Conservation (phyloP, 2,329 filamentous ascomycete genomes). For the Alternaria infectoria region DNA sequence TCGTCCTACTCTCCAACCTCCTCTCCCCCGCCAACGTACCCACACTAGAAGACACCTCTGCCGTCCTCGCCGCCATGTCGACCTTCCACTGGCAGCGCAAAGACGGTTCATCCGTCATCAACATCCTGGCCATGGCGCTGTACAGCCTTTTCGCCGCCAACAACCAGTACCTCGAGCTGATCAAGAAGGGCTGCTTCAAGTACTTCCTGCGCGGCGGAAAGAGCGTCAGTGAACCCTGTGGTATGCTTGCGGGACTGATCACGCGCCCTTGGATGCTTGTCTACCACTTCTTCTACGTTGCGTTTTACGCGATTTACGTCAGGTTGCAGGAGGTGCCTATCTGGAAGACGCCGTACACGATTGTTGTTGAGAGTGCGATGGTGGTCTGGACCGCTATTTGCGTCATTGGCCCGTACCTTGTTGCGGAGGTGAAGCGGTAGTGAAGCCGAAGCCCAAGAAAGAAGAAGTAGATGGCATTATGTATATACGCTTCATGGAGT, state of each 20-base stretch:
- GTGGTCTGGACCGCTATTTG: slow-evolving; percentile 82
- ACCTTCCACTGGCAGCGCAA: slow-evolving; percentile 90
- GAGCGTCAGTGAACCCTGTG: slow-evolving; percentile 78
- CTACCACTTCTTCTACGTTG: slow-evolving; percentile 94
- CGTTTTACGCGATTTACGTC: slow-evolving; percentile 85
- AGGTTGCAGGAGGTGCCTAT: slow-evolving; percentile 56
- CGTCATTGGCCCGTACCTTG: slow-evolving; percentile 84
- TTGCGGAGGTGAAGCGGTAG: slow-evolving; percentile 64
- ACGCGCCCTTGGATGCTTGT: slow-evolving; percentile 78
- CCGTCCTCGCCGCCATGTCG: slow-evolving; percentile 72
- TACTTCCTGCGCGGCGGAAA: slow-evolving; percentile 83
- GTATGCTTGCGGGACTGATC: slow-evolving; percentile 82
- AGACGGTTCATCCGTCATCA: slow-evolving; percentile 83
- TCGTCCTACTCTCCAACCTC: slow-evolving; percentile 75
- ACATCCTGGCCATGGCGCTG: slow-evolving; percentile 94
- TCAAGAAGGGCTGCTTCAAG: slow-evolving; percentile 88
- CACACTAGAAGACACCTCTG: slow-evolving; percentile 68
- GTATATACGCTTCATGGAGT: background rate
- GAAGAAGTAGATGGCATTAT: background rate
- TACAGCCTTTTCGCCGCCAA: slow-evolving; percentile 91
- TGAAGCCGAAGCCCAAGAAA: background rate
- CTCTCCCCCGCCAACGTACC: slow-evolving; percentile 74
- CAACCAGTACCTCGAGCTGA: slow-evolving; percentile 65
- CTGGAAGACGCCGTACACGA: slow-evolving; percentile 54
- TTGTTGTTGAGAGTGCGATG: slow-evolving; percentile 68